A percentile compares a stretch with the other conserved stretches of the same genome.
phyloP scores from a whole-genome alignment of 306 rosid genomes.

The Benincasa hispida region DNA sequence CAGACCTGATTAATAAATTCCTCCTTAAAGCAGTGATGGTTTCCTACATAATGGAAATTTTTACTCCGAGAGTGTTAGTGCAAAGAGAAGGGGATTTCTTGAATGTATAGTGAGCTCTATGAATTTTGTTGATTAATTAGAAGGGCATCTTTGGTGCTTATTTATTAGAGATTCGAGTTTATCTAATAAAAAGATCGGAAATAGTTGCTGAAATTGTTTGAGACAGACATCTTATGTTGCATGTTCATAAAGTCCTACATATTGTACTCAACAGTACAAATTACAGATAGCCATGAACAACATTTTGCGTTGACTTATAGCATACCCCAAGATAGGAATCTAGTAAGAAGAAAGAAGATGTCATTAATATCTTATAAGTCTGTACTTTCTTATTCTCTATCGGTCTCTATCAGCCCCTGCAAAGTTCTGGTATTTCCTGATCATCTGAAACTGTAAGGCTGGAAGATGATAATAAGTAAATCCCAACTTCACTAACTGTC shows the following conservation, averaged over 20 bases:
- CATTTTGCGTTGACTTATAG: neutral
- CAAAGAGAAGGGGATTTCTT: neutral
- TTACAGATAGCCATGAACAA: slow-evolving; percentile 7
- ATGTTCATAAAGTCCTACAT: slow-evolving; percentile 7
- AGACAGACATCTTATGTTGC: slow-evolving; percentile 8
- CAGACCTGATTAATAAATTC: neutral
- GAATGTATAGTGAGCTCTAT: neutral
- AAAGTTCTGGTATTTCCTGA: slow-evolving; percentile 38
- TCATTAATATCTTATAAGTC: slow-evolving; percentile 2
- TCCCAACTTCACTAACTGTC: slow-evolving; percentile 37
- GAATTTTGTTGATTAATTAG: neutral
- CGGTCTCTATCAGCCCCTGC: slow-evolving; percentile 31
- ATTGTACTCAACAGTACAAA: neutral
- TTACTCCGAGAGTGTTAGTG: neutral
- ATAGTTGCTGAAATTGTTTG: slow-evolving; percentile 2
- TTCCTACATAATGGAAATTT: neutral
- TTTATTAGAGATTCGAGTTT: neutral
- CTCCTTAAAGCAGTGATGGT: neutral
- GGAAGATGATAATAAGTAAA: slow-evolving; percentile 38
- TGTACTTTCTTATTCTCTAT: slow-evolving; percentile 5
- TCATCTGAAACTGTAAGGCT: slow-evolving; percentile 35
- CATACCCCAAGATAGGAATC: neutral
- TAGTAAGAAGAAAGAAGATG: neutral
- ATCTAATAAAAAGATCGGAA: neutral
- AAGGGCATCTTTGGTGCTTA: neutral